Evolutionary conservation across 1,284 basidiomycete species (phyloP).

Genomic region (Erythrobasidium hasegawianum): DNA sequence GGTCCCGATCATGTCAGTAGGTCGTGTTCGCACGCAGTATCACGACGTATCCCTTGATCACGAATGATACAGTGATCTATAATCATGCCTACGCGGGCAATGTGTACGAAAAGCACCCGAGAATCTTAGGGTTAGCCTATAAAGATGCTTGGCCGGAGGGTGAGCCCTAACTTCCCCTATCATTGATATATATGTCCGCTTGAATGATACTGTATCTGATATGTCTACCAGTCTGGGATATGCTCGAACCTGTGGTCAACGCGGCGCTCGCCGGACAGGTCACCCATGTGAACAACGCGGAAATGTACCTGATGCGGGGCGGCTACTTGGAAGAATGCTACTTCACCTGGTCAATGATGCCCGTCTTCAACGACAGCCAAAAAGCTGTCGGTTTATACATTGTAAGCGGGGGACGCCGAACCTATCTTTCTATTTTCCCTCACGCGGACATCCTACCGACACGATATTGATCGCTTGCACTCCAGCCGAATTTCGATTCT

Average conservation of each 20-base stretch:
- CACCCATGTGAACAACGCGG: conserved; percentile 37
- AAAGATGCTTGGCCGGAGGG: conserved; percentile 41
- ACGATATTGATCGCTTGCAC: too few species aligned
- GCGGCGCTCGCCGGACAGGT: conserved; percentile 35
- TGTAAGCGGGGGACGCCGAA: too few species aligned
- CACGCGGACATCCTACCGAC: too few species aligned
- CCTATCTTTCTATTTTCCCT: too few species aligned
- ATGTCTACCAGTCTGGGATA: not conserved
- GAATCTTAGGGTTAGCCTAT: conserved; percentile 39
- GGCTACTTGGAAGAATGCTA: conserved; percentile 40
- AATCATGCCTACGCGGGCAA: conserved; percentile 37
- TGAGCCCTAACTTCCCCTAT: too few species aligned
- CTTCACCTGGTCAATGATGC: conserved; percentile 43
- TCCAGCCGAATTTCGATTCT: conserved; percentile 44
- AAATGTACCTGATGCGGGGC: conserved; percentile 39
- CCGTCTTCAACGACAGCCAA: conserved; percentile 33
- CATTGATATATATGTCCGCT: too few species aligned
- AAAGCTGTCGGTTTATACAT: conserved; percentile 30
- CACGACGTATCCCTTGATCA: too few species aligned
- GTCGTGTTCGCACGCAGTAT: too few species aligned
- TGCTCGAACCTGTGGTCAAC: not conserved
- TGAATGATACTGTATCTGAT: not conserved
- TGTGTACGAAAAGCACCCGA: conserved; percentile 40
- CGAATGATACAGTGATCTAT: conserved; percentile 15
- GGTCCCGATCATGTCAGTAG: conserved; percentile 18